Evolutionary conservation across 2,329 filamentous ascomycete species (phyloP).

Genomic region (Colletotrichum liriopes): DNA sequence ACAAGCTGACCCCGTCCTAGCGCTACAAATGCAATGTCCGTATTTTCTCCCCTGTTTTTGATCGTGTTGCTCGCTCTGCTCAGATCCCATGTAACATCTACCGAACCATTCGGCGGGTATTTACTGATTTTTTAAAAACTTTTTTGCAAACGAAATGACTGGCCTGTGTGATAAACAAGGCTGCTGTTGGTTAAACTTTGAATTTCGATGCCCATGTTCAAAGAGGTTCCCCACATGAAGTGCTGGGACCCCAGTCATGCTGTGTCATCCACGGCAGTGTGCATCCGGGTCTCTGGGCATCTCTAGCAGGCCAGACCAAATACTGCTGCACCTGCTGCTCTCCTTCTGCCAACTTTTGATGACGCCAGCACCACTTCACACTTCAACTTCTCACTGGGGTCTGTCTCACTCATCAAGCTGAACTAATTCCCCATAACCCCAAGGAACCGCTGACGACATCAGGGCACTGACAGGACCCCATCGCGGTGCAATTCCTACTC

Average conservation of each 20-base stretch:
- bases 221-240: conserved; percentile 6
- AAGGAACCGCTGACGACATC: conserved; percentile 17
- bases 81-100: background rate
- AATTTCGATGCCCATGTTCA: background rate
- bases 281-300: conserved; percentile 32
- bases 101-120: background rate
- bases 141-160: background rate
- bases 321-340: conserved; percentile 1
- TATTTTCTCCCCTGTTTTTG: background rate
- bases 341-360: conserved; percentile 18
- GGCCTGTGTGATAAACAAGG: background rate
- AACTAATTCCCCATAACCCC: conserved; percentile 11
- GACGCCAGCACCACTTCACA: conserved; percentile 31
- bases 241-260: conserved; percentile 8
- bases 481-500: background rate
- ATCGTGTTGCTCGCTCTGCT: background rate
- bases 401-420: conserved; percentile 30
- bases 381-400: conserved; percentile 23
- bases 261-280: conserved; percentile 38
- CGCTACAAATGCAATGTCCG: background rate
- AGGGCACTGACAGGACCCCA: background rate
- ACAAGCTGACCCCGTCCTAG: background rate
- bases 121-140: background rate
- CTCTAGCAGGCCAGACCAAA: conserved; percentile 6
- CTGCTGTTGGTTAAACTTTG: background rate